Percentiles rank a stretch among this genome's conserved stretches.
These are phyloP conservation scores for Rutstroemia sp. DNA, from an alignment of 2,329 filamentous ascomycete species.

Conservation along the genomic window DNA sequence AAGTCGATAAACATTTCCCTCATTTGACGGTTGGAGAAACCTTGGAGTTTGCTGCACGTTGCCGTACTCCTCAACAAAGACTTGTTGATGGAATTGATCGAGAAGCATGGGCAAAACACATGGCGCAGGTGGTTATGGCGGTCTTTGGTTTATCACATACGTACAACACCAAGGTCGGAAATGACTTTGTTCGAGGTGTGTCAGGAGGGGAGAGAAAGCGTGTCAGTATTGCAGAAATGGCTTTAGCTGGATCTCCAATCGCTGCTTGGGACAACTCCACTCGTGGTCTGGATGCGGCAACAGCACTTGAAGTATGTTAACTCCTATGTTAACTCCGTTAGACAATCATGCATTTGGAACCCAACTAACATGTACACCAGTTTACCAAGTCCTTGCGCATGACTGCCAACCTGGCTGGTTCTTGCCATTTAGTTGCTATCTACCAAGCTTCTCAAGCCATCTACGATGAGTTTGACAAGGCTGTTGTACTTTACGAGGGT, in stretches of 20 bases:
- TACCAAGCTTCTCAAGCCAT: constrained; percentile 67
- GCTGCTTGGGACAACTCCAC: constrained; percentile 38
- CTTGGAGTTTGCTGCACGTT: constrained; percentile 63
- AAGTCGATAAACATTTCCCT: constrained; percentile 69
- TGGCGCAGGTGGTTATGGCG: constrained; percentile 58
- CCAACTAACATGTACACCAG: too few relatives aligned
- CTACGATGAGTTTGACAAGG: constrained; percentile 63
- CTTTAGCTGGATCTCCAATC: constrained; percentile 45
- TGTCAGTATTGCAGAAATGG: constrained; percentile 74
- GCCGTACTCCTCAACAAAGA: constrained; percentile 54
- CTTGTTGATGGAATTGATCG: constrained; percentile 47
- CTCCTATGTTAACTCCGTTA: too few relatives aligned
- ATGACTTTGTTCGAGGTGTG: constrained; percentile 64
- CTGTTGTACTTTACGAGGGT: constrained; percentile 57
- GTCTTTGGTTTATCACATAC: constrained; percentile 64
- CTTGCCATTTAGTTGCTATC: constrained; percentile 59
- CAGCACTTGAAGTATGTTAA: constrained; percentile 58
- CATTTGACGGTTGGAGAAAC: constrained; percentile 72
- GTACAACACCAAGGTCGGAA: constrained; percentile 65
- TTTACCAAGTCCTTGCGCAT: constrained; percentile 49
- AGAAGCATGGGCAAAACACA: constrained; percentile 38
- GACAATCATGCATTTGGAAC: too few relatives aligned
- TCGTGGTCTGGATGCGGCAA: constrained; percentile 65
- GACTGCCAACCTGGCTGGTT: constrained; percentile 56
- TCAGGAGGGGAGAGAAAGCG: constrained; percentile 70